Percentiles rank a stretch among this genome's conserved stretches.
These are phyloP conservation scores for Nakazawaea populi DNA, from an alignment of 805 yeast genomes.

Conservation along the genomic window DNA sequence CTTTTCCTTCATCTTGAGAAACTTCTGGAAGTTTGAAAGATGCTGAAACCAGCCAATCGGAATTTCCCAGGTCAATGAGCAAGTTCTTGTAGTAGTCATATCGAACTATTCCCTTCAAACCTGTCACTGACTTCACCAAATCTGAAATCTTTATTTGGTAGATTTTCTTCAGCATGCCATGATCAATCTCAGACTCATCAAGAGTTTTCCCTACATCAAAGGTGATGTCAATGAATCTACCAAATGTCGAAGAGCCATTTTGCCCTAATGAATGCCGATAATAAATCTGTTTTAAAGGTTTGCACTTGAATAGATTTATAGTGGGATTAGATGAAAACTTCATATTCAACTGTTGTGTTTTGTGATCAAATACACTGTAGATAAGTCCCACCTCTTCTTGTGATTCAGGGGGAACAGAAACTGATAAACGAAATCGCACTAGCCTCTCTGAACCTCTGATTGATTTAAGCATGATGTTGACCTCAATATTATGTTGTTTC, in stretches of 20 bases:
- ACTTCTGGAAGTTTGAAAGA: not conserved
- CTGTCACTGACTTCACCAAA: not conserved
- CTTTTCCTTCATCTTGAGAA: not conserved
- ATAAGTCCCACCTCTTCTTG: conserved; percentile 7
- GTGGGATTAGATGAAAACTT: not conserved
- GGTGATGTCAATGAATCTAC: conserved; percentile 3
- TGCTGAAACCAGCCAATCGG: not conserved
- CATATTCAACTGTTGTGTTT: not conserved
- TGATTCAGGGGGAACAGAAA: conserved; percentile 2
- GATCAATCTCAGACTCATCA: not conserved
- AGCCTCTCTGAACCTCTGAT: not conserved
- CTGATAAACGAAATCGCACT: conserved; percentile 5
- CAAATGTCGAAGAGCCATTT: not conserved
- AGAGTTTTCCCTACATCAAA: not conserved
- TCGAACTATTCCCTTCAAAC: conserved; percentile 4
- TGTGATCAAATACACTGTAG: conserved; percentile 7
- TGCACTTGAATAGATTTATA: not conserved
- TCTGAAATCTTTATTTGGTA: not conserved
- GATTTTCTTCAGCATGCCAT: not conserved
- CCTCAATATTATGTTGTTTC: not conserved
- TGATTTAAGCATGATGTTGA: not conserved
- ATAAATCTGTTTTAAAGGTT: not conserved
- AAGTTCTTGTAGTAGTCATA: not conserved
- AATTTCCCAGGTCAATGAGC: not conserved
- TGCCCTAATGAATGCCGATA: conserved; percentile 2